A percentile compares a stretch with the other conserved stretches of the same genome.
Evolutionary conservation across 2,329 filamentous ascomycete species (phyloP).

Genomic region (Aureobasidium sp.): DNA sequence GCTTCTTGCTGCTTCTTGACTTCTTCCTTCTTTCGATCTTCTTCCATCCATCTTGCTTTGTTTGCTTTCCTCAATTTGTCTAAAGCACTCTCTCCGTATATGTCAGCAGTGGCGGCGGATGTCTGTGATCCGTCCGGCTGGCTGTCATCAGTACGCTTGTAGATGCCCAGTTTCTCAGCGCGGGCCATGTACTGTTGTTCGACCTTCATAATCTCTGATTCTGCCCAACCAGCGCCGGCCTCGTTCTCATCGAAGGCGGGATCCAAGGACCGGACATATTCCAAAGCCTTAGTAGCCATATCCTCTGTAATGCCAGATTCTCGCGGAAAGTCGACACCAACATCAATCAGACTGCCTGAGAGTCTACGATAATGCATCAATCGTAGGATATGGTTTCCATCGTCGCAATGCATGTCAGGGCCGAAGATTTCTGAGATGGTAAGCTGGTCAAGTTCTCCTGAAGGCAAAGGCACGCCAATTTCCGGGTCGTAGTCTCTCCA

Average conservation of each 20-base stretch:
- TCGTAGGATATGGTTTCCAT: conserved; percentile 40
- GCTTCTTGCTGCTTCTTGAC: conserved; percentile 26
- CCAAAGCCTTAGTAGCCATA: conserved; percentile 34
- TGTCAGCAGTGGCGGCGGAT: conserved; percentile 30
- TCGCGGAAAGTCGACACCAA: conserved; percentile 35
- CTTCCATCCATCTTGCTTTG: conserved; percentile 28
- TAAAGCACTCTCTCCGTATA: conserved; percentile 33
- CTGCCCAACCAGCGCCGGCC: conserved; percentile 36
- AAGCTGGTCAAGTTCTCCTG: conserved; percentile 31
- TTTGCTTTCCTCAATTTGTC: conserved; percentile 31
- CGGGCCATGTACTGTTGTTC: conserved; percentile 33
- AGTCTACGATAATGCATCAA: conserved; percentile 40
- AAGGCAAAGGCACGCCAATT: conserved; percentile 38
- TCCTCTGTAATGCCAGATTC: conserved; percentile 29
- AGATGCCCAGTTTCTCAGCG: conserved; percentile 38
- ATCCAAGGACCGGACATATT: conserved; percentile 35
- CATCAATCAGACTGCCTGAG: conserved; percentile 41
- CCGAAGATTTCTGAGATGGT: conserved; percentile 37
- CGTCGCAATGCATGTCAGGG: conserved; percentile 33
- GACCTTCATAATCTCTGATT: conserved; percentile 35
- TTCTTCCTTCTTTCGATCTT: conserved; percentile 30
- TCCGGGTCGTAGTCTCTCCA: conserved; percentile 42
- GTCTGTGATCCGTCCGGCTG: conserved; percentile 30
- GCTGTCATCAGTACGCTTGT: conserved; percentile 30
- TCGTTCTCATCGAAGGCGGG: conserved; percentile 39